Evolutionary conservation across 2,329 filamentous ascomycete genomes (phyloP).

Genomic region (Clonostachys rosea): DNA sequence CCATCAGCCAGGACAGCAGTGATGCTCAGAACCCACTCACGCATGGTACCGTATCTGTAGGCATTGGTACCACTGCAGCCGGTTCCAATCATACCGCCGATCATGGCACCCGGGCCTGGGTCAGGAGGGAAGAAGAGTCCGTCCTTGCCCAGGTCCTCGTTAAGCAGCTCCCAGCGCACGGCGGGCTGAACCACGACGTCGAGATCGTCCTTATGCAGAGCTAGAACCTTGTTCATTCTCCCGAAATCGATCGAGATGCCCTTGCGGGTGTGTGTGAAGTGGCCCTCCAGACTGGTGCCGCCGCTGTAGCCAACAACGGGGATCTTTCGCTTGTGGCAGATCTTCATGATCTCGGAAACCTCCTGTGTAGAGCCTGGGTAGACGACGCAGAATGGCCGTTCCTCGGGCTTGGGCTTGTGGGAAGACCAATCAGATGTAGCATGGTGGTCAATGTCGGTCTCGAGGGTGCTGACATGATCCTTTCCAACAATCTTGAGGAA

Average conservation of each 20-base stretch:
- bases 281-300: slow-evolving; percentile 84
- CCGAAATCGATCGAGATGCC: slow-evolving; percentile 85
- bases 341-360: slow-evolving; percentile 81
- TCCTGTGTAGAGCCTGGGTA: slow-evolving; percentile 77
- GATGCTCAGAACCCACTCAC: slow-evolving; percentile 83
- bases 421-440: slow-evolving; percentile 60
- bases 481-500: slow-evolving; percentile 59
- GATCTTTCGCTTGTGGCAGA: slow-evolving; percentile 76
- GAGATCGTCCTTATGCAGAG: slow-evolving; percentile 71
- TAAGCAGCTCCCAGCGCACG: slow-evolving; percentile 81
- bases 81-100: slow-evolving; percentile 82
- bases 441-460: slow-evolving; percentile 50
- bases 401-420: slow-evolving; percentile 40
- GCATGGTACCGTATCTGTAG: slow-evolving; percentile 91
- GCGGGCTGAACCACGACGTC: slow-evolving; percentile 77
- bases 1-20: slow-evolving; percentile 89
- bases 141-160: slow-evolving; percentile 67
- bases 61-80: slow-evolving; percentile 77
- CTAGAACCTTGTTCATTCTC: slow-evolving; percentile 77
- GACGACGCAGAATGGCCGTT: slow-evolving; percentile 65
- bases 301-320: slow-evolving; percentile 86
- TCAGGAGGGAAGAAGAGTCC: slow-evolving; percentile 91
- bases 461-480: slow-evolving; percentile 58
- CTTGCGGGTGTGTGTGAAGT: slow-evolving; percentile 77
- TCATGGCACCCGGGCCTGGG: slow-evolving; percentile 86